Base-by-base conservation (phyloP, 495 filamentous ascomycete genomes). In the Barbatosphaeria neglecta region DNA sequence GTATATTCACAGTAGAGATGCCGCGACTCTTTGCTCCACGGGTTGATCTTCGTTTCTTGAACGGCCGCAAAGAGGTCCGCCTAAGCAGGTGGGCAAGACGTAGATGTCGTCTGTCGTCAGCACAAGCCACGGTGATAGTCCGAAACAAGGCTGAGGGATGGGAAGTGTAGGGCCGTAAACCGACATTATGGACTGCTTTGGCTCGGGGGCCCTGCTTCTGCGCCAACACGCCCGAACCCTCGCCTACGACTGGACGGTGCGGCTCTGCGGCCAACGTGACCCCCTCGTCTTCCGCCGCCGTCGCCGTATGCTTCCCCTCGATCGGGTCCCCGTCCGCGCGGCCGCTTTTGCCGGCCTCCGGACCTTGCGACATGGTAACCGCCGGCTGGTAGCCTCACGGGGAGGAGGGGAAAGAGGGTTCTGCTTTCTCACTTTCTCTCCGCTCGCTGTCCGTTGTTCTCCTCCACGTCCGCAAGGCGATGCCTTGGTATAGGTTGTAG, bases 51-150 rank as follows among this genome's bases (percentile, higher is more conserved):
- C 24, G 73, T 70, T 52, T 77, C 74, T 40, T 75, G 59, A 48
- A 79, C 67, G 25, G 76, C 75, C 25, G 77, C 75, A 51, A 60
- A 80, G 13, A 80, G 60, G 23, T 77, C 75, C 60, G 76, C 76
- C 75, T 77, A 13, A n/a, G n/a, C n/a, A n/a, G n/a, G 31, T 35
- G 13, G 1, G 31, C 31, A 4, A 35, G 13, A 16, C 2, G 13
- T 35, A 15, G n/a, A n/a, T n/a, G n/a, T n/a, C n/a, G n/a, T n/a
- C n/a, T n/a, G n/a, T n/a, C n/a, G n/a, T n/a, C n/a, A n/a, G n/a
- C n/a, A n/a, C n/a, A n/a, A n/a, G n/a, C n/a, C n/a, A n/a, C n/a
- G n/a, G n/a, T n/a, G n/a, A n/a, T n/a, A n/a, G n/a, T n/a, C n/a
- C n/a, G n/a, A n/a, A n/a, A n/a, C n/a, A n/a, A n/a, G n/a, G n/a